Conservation (phyloP, 768 basidiomycete species). For the Termitomyces sp. region DNA sequence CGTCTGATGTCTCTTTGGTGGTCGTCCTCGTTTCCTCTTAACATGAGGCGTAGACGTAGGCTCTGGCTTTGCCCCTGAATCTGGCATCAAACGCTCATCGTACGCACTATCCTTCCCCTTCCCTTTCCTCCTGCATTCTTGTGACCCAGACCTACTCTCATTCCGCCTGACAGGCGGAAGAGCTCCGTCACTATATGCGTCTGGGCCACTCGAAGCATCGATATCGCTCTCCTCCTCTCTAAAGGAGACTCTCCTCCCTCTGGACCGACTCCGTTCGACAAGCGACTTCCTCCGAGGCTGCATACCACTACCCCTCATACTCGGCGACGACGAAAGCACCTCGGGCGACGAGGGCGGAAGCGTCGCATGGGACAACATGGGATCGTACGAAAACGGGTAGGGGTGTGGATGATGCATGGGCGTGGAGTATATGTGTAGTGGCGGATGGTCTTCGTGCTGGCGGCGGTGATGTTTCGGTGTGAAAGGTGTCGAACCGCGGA, state of each 20-base stretch:
- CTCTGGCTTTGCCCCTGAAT: background rate
- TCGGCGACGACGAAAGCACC: slow-evolving; percentile 29
- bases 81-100: background rate
- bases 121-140: background rate
- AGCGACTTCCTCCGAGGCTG: slow-evolving; percentile 25
- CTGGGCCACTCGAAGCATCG: slow-evolving; percentile 8
- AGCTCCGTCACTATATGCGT: background rate
- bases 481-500: slow-evolving; percentile 16
- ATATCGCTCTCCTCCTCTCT: slow-evolving; percentile 24
- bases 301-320: slow-evolving; percentile 15
- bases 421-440: slow-evolving; percentile 24
- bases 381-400: slow-evolving; percentile 35
- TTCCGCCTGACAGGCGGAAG: background rate
- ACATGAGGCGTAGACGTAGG: background rate
- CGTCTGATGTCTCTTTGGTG: background rate
- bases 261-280: slow-evolving; percentile 44
- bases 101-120: background rate
- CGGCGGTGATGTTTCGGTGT: slow-evolving; percentile 24
- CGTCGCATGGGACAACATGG: slow-evolving; percentile 38
- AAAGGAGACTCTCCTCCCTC: slow-evolving; percentile 56
- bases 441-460: slow-evolving; percentile 13
- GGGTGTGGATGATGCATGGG: slow-evolving; percentile 32
- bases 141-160: background rate
- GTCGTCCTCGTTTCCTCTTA: background rate
- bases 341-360: slow-evolving; percentile 51